A percentile compares a stretch with the other conserved stretches of the same genome.
Conservation (phyloP, 768 basidiomycete genomes). For the Suillus weaverae region DNA sequence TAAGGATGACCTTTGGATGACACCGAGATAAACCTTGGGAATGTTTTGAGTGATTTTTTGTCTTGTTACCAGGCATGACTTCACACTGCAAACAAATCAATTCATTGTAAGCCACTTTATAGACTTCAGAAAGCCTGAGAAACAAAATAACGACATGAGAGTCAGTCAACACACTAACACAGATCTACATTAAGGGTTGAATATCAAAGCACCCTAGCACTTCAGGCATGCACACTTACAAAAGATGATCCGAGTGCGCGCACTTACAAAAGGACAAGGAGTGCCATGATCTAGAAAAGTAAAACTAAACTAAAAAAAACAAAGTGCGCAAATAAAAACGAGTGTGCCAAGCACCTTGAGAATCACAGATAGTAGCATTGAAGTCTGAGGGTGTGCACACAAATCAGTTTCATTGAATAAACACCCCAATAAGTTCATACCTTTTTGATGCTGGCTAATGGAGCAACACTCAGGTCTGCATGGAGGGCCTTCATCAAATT, state of each 20-base stretch:
- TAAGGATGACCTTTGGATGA: background rate
- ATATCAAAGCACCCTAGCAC: background rate
- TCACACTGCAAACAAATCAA: too few relatives aligned
- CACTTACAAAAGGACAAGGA: background rate
- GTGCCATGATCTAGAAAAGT: background rate
- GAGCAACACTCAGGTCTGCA: background rate
- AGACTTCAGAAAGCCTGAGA: too few relatives aligned
- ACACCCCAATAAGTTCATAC: background rate
- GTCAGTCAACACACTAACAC: background rate
- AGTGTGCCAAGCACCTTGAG: background rate
- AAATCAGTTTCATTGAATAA: background rate
- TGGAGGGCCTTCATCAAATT: conserved; percentile 5
- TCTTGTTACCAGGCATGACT: background rate
- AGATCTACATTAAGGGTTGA: background rate
- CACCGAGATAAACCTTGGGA: background rate
- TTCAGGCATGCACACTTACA: too few relatives aligned
- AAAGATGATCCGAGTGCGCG: too few relatives aligned
- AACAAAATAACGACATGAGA: background rate
- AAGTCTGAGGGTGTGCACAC: background rate
- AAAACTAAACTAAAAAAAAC: background rate
- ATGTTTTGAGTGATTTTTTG: too few relatives aligned
- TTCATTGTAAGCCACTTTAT: too few relatives aligned
- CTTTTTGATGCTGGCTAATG: background rate
- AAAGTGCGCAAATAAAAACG: background rate
- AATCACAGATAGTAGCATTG: background rate